Evolutionary conservation across 2,329 filamentous ascomycete species (phyloP).

Genomic region (Epichloe hybrida): DNA sequence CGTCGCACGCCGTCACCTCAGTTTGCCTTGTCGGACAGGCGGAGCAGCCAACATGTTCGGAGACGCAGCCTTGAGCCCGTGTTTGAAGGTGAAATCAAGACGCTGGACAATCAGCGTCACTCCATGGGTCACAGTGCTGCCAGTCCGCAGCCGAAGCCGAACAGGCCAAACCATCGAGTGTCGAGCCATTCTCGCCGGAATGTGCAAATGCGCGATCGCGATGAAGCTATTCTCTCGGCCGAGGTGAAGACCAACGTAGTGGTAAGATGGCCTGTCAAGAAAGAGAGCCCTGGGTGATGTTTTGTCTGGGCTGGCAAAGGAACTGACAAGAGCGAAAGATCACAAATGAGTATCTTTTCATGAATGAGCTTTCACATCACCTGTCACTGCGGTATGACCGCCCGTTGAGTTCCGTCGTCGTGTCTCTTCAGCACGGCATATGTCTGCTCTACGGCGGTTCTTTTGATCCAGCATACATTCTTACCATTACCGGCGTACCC

Average conservation of each 20-base stretch:
- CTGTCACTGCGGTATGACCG: slow-evolving; percentile 65
- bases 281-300: neutral
- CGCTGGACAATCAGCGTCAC: neutral
- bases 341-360: slow-evolving; percentile 60
- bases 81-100: slow-evolving; percentile 1
- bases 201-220: neutral
- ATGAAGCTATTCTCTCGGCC: slow-evolving; percentile 1
- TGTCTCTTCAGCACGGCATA: slow-evolving; percentile 61
- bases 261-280: slow-evolving; percentile 8
- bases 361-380: slow-evolving; percentile 59
- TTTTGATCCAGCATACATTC: slow-evolving; percentile 66
- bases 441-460: slow-evolving; percentile 64
- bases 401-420: slow-evolving; percentile 57
- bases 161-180: neutral
- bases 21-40: slow-evolving; percentile 1
- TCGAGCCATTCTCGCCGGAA: neutral
- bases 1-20: slow-evolving; percentile 4
- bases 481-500: slow-evolving; percentile 60
- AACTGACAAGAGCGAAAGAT: slow-evolving; percentile 33
- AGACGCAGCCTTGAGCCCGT: slow-evolving; percentile 4
- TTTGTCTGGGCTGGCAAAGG: neutral
- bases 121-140: neutral
- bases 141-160: neutral
- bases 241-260: slow-evolving; percentile 20
- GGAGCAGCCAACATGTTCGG: neutral